Percentiles rank a stretch among this genome's conserved stretches.
Conservation (phyloP, 2,329 filamentous ascomycete genomes). For the Macrophomina tecta region DNA sequence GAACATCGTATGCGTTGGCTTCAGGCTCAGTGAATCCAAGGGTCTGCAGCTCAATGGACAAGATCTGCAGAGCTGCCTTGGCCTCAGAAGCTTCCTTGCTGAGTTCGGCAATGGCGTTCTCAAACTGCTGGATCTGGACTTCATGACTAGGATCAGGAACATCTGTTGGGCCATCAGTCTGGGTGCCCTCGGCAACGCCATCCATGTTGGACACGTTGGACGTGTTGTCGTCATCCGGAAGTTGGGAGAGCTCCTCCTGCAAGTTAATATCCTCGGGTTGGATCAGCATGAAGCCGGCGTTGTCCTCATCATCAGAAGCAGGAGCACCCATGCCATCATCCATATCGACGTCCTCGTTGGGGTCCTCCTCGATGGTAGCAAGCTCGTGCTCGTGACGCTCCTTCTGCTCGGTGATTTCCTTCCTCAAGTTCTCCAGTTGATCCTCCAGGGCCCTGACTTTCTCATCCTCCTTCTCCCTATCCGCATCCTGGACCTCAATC, state of each 20-base stretch:
- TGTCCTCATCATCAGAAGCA: conserved; percentile 35
- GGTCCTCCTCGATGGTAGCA: conserved; percentile 27
- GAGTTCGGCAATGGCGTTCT: conserved; percentile 49
- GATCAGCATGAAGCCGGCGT: conserved; percentile 38
- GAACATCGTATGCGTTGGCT: conserved; percentile 40
- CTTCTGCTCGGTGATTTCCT: conserved; percentile 45
- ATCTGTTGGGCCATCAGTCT: conserved; percentile 28
- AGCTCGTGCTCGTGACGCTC: conserved; percentile 27
- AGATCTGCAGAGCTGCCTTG: conserved; percentile 48
- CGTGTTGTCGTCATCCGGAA: not conserved
- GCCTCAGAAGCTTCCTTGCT: conserved; percentile 47
- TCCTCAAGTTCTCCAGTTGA: conserved; percentile 37
- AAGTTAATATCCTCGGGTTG: conserved; percentile 43
- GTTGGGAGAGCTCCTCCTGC: conserved; percentile 37
- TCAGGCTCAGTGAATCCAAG: conserved; percentile 48
- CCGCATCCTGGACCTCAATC: conserved; percentile 46
- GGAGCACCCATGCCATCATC: conserved; percentile 30
- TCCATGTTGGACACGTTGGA: conserved; percentile 8
- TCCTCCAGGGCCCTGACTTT: conserved; percentile 37
- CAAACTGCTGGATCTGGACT: conserved; percentile 41
- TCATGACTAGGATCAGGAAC: conserved; percentile 33
- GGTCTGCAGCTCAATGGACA: conserved; percentile 52
- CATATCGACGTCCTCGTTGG: conserved; percentile 33
- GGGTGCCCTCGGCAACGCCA: conserved; percentile 24
- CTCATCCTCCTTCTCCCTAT: conserved; percentile 41